Percentiles rank a stretch among this genome's conserved stretches.
Conservation (phyloP, 2,329 filamentous ascomycete genomes). For the Fusarium chuoi region DNA sequence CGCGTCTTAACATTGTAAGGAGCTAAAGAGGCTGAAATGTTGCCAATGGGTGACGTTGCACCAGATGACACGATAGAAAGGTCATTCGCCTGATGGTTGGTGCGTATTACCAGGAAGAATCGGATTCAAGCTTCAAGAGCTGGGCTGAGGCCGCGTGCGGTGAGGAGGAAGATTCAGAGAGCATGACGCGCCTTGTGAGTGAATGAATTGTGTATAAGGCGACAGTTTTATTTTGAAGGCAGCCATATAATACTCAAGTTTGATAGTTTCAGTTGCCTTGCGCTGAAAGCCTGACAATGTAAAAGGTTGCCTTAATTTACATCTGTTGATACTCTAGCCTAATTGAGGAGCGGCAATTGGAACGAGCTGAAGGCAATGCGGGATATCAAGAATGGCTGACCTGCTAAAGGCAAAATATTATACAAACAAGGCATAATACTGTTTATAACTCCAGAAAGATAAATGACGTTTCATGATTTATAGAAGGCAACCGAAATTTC, state of each 20-base stretch:
- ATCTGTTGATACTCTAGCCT: not conserved
- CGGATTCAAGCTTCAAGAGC: not conserved
- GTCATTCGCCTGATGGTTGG: rapidly evolving
- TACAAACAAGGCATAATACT: no score
- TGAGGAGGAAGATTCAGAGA: not conserved
- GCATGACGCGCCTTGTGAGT: not conserved
- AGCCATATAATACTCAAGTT: not conserved
- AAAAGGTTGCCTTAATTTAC: not conserved
- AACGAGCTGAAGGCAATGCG: not conserved
- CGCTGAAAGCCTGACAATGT: not conserved
- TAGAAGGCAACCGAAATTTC: no score
- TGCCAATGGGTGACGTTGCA: rapidly evolving
- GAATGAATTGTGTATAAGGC: not conserved
- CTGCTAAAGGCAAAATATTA: no score
- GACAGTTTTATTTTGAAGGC: not conserved
- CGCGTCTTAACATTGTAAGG: not conserved
- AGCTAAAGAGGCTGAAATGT: not conserved
- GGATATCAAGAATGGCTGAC: not conserved
- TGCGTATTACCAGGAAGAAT: not conserved
- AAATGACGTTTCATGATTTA: no score
- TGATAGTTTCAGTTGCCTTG: not conserved
- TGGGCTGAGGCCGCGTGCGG: not conserved
- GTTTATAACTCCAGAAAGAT: no score
- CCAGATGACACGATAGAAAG: not conserved
- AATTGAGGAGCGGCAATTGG: not conserved